Evolutionary conservation across 1,284 basidiomycete genomes (phyloP).

Genomic region (Paramarasmius palmivorus): DNA sequence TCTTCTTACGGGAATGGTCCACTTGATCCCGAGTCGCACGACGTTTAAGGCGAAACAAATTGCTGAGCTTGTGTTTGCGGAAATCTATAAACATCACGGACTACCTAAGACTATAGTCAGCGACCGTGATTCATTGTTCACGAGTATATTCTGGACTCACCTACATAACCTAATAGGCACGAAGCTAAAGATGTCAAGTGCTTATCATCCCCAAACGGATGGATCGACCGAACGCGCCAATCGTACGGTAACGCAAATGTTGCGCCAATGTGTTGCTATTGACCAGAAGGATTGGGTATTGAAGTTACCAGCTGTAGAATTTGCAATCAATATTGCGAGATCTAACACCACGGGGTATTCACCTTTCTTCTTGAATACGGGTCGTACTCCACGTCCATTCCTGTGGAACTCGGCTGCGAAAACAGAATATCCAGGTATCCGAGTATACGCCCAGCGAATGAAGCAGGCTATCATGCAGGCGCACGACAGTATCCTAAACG

Average conservation of each 20-base stretch:
- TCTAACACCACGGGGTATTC: slow-evolving; percentile 29
- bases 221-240: slow-evolving; percentile 24
- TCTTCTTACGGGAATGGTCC: slow-evolving; percentile 33
- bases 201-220: slow-evolving; percentile 26
- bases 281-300: too few species aligned
- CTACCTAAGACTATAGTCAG: slow-evolving; percentile 23
- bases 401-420: slow-evolving; percentile 24
- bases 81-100: slow-evolving; percentile 26
- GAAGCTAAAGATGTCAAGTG: slow-evolving; percentile 23
- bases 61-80: slow-evolving; percentile 23
- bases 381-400: slow-evolving; percentile 26
- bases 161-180: slow-evolving; percentile 22
- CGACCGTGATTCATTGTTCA: slow-evolving; percentile 23
- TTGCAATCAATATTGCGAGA: slow-evolving; percentile 20
- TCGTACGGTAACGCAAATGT: slow-evolving; percentile 21
- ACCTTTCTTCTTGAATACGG: slow-evolving; percentile 35
- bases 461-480: slow-evolving; percentile 22
- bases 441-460: slow-evolving; percentile 20
- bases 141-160: slow-evolving; percentile 24
- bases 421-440: slow-evolving; percentile 24
- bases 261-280: slow-evolving; percentile 15
- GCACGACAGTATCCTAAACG: slow-evolving; percentile 29
- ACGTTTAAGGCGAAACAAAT: slow-evolving; percentile 20
- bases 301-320: slow-evolving; percentile 24
- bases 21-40: slow-evolving; percentile 25